A percentile compares a stretch with the other conserved stretches of the same genome.
phyloP scores from a whole-genome alignment of 148 eudicot species.

The Fagopyrum tataricum region DNA sequence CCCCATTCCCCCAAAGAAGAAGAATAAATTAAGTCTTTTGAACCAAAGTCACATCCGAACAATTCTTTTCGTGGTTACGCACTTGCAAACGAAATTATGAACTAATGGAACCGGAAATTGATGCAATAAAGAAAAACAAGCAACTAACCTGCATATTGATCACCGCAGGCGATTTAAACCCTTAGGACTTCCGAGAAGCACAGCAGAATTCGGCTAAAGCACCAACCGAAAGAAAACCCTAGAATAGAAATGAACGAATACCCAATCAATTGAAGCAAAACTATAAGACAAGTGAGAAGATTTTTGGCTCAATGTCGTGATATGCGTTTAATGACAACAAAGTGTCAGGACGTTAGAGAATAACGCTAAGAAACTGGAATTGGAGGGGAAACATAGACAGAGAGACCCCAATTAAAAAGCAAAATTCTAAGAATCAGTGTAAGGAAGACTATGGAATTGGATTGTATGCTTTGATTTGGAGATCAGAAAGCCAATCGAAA shows the following conservation, averaged over 20 bases:
- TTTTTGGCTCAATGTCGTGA: neutral
- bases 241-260: conserved; percentile 2
- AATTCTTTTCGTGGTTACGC: neutral
- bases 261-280: neutral
- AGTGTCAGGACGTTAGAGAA: conserved; percentile 5
- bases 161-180: neutral
- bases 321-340: neutral
- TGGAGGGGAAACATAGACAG: neutral
- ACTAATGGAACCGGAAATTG: neutral
- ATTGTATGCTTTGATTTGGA: neutral
- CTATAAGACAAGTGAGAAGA: neutral
- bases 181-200: neutral
- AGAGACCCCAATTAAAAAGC: neutral
- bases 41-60: conserved; percentile 6
- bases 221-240: neutral
- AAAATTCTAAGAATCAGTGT: neutral
- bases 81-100: neutral
- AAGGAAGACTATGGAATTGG: neutral
- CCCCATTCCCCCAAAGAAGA: neutral
- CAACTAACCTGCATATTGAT: conserved; percentile 11
- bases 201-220: neutral
- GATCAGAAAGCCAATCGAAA: conserved; percentile 5
- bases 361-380: neutral
- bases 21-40: neutral
- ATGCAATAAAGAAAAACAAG: neutral